Percentiles rank a stretch among this genome's conserved stretches.
Evolutionary conservation across 164 flowering plant genomes (phyloP).

Genomic region (Piper betle): DNA sequence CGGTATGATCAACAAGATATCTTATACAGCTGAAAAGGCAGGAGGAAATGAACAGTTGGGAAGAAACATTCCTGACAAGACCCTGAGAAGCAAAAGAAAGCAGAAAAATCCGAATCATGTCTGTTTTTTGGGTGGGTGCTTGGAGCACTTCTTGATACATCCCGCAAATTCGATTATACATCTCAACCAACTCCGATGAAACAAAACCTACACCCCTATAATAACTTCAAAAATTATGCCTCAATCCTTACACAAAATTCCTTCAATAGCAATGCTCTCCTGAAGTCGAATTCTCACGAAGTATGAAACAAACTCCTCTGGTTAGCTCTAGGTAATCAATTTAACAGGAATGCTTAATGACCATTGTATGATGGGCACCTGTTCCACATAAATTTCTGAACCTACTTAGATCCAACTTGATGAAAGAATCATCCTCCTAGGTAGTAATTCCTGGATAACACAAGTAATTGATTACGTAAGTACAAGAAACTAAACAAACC

Average conservation of each 20-base stretch:
- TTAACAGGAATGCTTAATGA: conserved; percentile 18
- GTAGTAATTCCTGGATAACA: conserved; percentile 64
- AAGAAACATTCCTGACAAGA: conserved; percentile 18
- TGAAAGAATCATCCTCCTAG: conserved; percentile 36
- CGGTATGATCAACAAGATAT: conserved; percentile 23
- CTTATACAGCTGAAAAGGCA: conserved; percentile 23
- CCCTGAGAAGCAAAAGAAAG: conserved; percentile 18
- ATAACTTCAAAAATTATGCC: conserved; percentile 12
- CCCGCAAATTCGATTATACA: conserved; percentile 62
- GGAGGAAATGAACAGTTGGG: conserved; percentile 7
- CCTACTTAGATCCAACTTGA: conserved; percentile 26
- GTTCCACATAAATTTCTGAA: conserved; percentile 23
- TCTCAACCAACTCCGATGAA: conserved; percentile 52
- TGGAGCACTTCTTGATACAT: conserved; percentile 33
- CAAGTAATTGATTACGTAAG: not conserved
- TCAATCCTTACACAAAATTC: conserved; percentile 45
- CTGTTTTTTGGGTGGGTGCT: conserved; percentile 11
- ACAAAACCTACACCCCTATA: conserved; percentile 24
- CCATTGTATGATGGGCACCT: conserved; percentile 28
- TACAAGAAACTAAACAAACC: too few species aligned
- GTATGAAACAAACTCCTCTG: conserved; percentile 16
- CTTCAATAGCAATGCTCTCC: conserved; percentile 25
- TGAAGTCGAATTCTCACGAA: conserved; percentile 18
- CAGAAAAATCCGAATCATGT: conserved; percentile 4
- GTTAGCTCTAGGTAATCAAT: conserved; percentile 38